Conservation (phyloP, 805 yeast species). For the Saturnispora sekii region DNA sequence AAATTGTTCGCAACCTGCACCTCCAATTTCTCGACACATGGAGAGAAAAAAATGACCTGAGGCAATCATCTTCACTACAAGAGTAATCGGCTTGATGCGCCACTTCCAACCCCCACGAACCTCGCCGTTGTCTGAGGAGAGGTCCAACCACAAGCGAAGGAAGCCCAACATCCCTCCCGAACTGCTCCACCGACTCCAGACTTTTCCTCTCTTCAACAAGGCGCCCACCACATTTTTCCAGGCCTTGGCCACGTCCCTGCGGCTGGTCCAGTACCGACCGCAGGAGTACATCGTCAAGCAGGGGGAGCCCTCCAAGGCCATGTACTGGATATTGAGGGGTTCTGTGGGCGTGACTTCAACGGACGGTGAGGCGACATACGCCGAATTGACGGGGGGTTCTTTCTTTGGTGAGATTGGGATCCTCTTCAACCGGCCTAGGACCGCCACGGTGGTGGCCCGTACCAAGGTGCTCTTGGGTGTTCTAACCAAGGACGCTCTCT, state of each 20-base stretch:
- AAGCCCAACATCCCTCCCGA: conserved; percentile 36
- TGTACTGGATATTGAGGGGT: conserved; percentile 76
- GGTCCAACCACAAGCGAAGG: background rate
- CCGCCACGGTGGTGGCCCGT: conserved; percentile 69
- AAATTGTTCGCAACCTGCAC: too few relatives aligned
- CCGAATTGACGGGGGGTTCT: conserved; percentile 58
- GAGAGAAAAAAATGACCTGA: too few relatives aligned
- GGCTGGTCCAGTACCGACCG: conserved; percentile 52
- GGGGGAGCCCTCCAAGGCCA: conserved; percentile 66
- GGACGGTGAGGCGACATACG: conserved; percentile 68
- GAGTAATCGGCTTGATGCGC: background rate
- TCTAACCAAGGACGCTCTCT: conserved; percentile 53
- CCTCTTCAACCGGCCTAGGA: conserved; percentile 62
- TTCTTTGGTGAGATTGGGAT: conserved; percentile 79
- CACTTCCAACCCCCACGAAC: conserved; percentile 3
- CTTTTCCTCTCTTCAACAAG: conserved; percentile 54
- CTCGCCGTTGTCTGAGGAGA: conserved; percentile 1
- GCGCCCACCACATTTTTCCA: conserved; percentile 60
- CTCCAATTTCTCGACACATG: too few relatives aligned
- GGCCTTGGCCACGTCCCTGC: conserved; percentile 47
- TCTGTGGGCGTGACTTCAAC: conserved; percentile 67
- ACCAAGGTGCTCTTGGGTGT: conserved; percentile 61
- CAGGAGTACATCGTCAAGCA: conserved; percentile 60
- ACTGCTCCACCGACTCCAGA: conserved; percentile 41
- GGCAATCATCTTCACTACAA: too few relatives aligned